Conservation (phyloP, 352 stramenopile genomes). For the Globisporangium parvum region DNA sequence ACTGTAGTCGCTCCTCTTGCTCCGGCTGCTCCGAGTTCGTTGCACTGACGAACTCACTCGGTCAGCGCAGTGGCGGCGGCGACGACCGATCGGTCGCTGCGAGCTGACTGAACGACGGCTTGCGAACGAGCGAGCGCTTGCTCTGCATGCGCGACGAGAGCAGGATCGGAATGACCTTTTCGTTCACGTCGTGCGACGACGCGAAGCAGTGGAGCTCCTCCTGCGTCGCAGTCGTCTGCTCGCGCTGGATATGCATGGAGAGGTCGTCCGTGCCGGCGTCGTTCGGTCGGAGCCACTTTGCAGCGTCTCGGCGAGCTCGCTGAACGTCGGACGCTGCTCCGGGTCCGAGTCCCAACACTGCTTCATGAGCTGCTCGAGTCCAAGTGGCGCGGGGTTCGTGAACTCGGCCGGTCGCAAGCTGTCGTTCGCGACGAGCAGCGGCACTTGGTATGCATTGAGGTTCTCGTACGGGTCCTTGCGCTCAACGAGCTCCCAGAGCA, state of each 20-base stretch:
- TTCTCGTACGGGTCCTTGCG: constrained; percentile 65
- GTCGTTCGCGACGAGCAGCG: constrained; percentile 63
- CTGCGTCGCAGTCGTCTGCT: constrained; percentile 34
- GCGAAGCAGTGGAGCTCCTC: constrained; percentile 54
- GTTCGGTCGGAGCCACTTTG: constrained; percentile 36
- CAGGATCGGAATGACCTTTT: constrained; percentile 55
- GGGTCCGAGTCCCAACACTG: constrained; percentile 70
- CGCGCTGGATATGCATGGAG: constrained; percentile 45
- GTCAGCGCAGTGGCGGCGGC: neutral
- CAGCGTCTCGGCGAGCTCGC: constrained; percentile 50
- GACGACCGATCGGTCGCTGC: constrained; percentile 5
- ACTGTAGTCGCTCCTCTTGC: no score
- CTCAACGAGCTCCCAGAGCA: constrained; percentile 73
- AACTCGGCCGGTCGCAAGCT: constrained; percentile 51
- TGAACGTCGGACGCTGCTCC: constrained; percentile 58
- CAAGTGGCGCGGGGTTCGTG: constrained; percentile 37
- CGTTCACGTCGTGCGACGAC: constrained; percentile 51
- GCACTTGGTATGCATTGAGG: constrained; percentile 75
- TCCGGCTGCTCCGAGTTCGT: no score
- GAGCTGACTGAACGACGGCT: neutral
- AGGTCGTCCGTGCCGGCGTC: constrained; percentile 28
- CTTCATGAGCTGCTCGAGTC: constrained; percentile 64
- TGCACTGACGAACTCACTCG: no score
- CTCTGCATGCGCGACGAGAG: constrained; percentile 28
- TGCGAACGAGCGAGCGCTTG: constrained; percentile 17